Evolutionary conservation across 495 filamentous ascomycete species (phyloP), one percentile per base, ranked within the genome.

Genomic region (Neurospora pannonica): DNA sequence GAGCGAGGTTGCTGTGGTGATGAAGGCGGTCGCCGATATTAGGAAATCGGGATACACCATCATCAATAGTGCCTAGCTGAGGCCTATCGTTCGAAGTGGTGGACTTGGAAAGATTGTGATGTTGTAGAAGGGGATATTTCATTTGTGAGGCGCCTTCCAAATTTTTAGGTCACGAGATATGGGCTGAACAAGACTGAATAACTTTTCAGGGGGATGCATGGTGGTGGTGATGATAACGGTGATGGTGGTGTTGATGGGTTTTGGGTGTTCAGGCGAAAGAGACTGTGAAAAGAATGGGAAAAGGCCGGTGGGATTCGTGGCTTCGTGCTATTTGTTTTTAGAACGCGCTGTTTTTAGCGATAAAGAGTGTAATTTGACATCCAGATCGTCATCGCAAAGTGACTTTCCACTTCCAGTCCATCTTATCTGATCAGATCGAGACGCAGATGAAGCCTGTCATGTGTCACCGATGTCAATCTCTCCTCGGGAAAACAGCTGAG

Each of bases 41-140:
- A 74, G 39, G 69, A 77, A 74, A 75, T 78, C 79, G 38, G 81
- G 80, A 17, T 77, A 74, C 28, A 69, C 38, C 24, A 74, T 79
- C 71, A 62, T 79, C 71, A 62, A 71, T 17, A 62, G 13, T 34
- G 28, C 54, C 54, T 62, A 62, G 28, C 9, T 19, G 54, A 62
- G 54, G 54, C 28, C n/a, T n/a, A n/a, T 8, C 34, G 28, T 62
- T 34, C n/a, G 54, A 19, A 17, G 28, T 19, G 28, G 54, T 31
- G n/a, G n/a, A n/a, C n/a, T n/a, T n/a, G n/a, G n/a, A n/a, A n/a
- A n/a, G n/a, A n/a, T n/a, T n/a, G n/a, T n/a, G n/a, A n/a, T n/a
- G n/a, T n/a, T n/a, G n/a, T n/a, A n/a, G 10, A 9, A 1, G 13
- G 28, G 1, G 6, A 2, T 62, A 7, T 31, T 19, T 31, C 15